Conservation (phyloP, 2,329 filamentous ascomycete genomes). For the Emmonsia crescens region DNA sequence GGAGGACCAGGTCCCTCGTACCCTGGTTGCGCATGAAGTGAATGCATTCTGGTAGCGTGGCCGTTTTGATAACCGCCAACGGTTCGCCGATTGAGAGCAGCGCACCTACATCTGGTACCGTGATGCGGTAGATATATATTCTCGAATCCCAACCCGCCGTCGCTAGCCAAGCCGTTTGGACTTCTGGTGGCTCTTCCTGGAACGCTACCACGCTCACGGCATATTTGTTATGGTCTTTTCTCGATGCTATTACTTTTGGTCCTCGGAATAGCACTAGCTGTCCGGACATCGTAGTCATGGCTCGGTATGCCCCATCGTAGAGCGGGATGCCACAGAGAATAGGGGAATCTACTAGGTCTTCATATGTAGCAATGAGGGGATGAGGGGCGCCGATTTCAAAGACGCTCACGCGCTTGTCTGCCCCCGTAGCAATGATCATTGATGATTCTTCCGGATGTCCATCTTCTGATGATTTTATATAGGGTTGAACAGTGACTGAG, state of each 20-base stretch:
- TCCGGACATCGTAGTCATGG: slow-evolving; percentile 51
- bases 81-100: slow-evolving; percentile 18
- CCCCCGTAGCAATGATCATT: slow-evolving; percentile 35
- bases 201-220: slow-evolving; percentile 40
- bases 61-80: slow-evolving; percentile 20
- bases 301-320: slow-evolving; percentile 31
- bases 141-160: slow-evolving; percentile 53
- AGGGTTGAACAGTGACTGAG: slow-evolving; percentile 35
- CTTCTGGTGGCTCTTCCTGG: slow-evolving; percentile 21
- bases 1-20: slow-evolving; percentile 36
- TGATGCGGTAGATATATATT: slow-evolving; percentile 40
- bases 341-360: slow-evolving; percentile 30
- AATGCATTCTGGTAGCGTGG: slow-evolving; percentile 48
- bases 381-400: slow-evolving; percentile 22
- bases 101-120: not conserved
- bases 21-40: slow-evolving; percentile 43
- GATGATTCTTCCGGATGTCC: slow-evolving; percentile 7
- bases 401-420: slow-evolving; percentile 40
- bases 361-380: slow-evolving; percentile 16
- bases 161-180: slow-evolving; percentile 33
- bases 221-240: slow-evolving; percentile 50
- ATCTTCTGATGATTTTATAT: slow-evolving; percentile 18
- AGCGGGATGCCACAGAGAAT: slow-evolving; percentile 42
- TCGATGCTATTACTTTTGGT: slow-evolving; percentile 32
- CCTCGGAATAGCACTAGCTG: slow-evolving; percentile 38